Evolutionary conservation across 805 yeast genomes (phyloP).

Genomic region (Wickerhamiella shivajii): DNA sequence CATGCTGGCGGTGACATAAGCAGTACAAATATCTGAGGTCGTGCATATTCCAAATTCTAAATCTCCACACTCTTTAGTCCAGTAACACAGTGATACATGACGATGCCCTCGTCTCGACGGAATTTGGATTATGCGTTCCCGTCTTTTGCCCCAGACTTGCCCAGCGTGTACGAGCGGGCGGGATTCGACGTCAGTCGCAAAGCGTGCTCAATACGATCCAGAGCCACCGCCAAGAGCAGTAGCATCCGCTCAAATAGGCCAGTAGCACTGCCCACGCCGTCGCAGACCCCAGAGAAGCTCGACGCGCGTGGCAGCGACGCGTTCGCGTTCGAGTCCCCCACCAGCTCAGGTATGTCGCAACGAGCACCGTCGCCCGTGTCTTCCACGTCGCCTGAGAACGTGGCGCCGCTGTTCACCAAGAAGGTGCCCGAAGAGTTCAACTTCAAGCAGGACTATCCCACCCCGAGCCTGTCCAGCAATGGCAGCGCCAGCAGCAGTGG

Average conservation of each 20-base stretch:
- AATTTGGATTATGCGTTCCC: slow-evolving; percentile 29
- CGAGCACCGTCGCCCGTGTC: not conserved
- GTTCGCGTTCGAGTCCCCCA: not conserved
- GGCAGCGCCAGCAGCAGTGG: not conserved
- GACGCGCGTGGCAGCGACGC: not conserved
- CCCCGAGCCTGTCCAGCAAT: not conserved
- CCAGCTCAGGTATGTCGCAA: not conserved
- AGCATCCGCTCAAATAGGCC: not conserved
- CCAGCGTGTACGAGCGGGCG: slow-evolving; percentile 29
- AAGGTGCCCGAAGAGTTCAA: not conserved
- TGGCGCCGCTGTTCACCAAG: not conserved
- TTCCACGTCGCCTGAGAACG: not conserved
- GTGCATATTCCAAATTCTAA: no score
- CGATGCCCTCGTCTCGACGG: slow-evolving; percentile 5
- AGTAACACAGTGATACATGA: no score
- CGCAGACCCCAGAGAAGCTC: not conserved
- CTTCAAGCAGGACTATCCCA: not conserved
- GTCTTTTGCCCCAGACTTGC: slow-evolving; percentile 26
- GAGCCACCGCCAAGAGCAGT: not conserved
- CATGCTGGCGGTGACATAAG: no score
- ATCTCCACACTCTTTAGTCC: no score
- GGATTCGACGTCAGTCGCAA: slow-evolving; percentile 30
- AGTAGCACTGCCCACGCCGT: not conserved
- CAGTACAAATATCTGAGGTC: no score
- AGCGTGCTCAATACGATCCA: not conserved